These are phyloP conservation scores for Saccharomycopsis sp. DNA, from an alignment of 805 yeast genomes.

Conservation along the genomic window DNA sequence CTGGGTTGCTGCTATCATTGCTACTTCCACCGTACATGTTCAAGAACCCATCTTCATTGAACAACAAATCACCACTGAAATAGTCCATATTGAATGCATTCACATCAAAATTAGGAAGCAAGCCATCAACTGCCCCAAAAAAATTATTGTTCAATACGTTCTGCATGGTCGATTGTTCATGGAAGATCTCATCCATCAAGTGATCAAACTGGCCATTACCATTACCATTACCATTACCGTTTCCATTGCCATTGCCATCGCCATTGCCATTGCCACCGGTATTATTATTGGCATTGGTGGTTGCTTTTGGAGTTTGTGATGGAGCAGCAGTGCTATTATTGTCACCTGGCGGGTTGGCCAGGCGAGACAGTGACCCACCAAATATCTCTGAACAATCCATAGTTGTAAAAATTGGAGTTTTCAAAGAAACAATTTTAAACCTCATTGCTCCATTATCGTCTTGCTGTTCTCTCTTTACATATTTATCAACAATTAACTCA, in stretches of 20 bases:
- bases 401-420: neutral
- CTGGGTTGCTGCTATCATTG: no score
- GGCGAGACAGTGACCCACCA: no score
- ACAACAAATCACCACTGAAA: conserved; percentile 1
- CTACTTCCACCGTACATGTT: neutral
- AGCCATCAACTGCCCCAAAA: conserved; percentile 1
- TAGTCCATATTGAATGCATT: neutral
- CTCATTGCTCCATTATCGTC: neutral
- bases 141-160: neutral
- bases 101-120: conserved; percentile 1
- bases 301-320: no score
- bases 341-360: no score
- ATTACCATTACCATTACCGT: no score
- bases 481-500: neutral
- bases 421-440: neutral
- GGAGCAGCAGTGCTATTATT: no score
- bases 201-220: no score
- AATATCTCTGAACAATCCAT: neutral
- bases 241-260: no score
- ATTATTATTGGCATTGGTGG: neutral
- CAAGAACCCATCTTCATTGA: neutral
- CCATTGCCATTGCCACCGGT: no score
- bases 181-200: neutral
- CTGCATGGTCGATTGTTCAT: neutral
- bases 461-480: neutral